Evolutionary conservation across 2,329 filamentous ascomycete species (phyloP), one percentile per base, ranked within the genome.

Genomic region (Hymenotorrendiella dingleyae): DNA sequence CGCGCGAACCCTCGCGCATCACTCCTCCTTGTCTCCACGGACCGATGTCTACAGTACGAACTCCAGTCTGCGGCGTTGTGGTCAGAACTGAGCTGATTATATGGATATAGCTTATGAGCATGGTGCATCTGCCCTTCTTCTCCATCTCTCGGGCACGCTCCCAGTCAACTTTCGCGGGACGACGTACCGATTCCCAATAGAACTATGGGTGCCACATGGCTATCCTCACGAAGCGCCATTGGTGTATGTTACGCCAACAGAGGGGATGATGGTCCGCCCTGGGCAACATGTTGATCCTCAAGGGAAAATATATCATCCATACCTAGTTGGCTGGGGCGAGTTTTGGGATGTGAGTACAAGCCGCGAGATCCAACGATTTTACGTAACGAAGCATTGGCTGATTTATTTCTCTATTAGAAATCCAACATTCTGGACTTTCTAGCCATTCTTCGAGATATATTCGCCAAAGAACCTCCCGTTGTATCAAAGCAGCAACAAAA

Each of bases 241-340:
- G 35, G 79, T 84, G 45, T 97, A 95, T 63, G 87, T 97, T 30
- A 90, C 82, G 6, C 90, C 93, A 3, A 87, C 86, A 4, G 83
- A 86, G 52, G 85, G 81, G 50, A 97, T 98, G 88, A 68, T 85
- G 52, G 83, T 98, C 30, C 78, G 91, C 16, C 88, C 90, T 1
- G 93, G 93, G 1, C 93, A 98, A 61, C 89, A 98, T 69, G 89
- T 98, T 47, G 89, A 93, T 59, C 82, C 86, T 4, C 91, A 97
- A 58, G 93, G 93, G 20, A 83, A 86, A 62, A 79, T 97, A 50
- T 98, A 97, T 62, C 93, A 98, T 62, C 93, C 93, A 27, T 98
- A 97, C 63, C 70, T 98, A 35, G 86, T 88, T 23, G 82, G 88
- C 49, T 98, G 93, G 93, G 70, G 75, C 23, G 81, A 87, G 53